Evolutionary conservation across 345 rosid genomes (phyloP), one percentile per base, ranked within the genome.

Genomic region (Aurinia saxatilis): DNA sequence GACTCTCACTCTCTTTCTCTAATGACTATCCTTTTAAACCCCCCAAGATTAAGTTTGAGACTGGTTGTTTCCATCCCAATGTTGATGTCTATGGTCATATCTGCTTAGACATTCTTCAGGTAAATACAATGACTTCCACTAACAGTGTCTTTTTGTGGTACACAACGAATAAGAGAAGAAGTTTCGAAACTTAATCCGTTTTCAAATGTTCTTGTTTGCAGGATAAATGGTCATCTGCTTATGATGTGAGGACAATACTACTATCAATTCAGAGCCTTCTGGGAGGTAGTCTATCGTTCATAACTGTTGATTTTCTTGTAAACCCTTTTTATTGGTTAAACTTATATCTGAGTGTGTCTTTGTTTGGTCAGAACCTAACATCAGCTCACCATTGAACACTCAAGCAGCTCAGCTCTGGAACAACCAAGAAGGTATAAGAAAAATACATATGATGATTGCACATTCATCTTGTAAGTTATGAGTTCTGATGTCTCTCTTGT

Each of bases 161-260:
- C 50, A 25, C 54, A 14, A 3, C 7, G 13, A 12, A 7, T 40
- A 39, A 34, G 30, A 51, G 10, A 16, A 18, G 7, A 42, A 50
- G 27, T 15, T 6, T 2, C 49, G 5, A 25, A 54, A 37, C n/a
- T 12, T 30, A 48, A 56, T 16, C 16, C 0, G 30, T 31, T 21
- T 18, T 21, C 15, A 3, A 11, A 14, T 37, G 23, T 5, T 68
- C 13, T 30, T 37, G 5, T 51, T 64, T 55, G 52, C 51, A 92
- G 99, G 97, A 90, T 67, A 85, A 93, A 73, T 93, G 97, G 97
- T 93, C 97, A 14, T 93, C 99, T 13, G 99, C 99, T 9, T 93
- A 93, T 55, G 99, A 93, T 77, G 97, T 90, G 15, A 79, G 97
- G 73, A 85, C 97, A 12, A 90, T 90, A 38, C 72, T 93, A 66